Evolutionary conservation across 2,329 filamentous ascomycete genomes (phyloP).

Genomic region (Fonsecaea pugnacius): DNA sequence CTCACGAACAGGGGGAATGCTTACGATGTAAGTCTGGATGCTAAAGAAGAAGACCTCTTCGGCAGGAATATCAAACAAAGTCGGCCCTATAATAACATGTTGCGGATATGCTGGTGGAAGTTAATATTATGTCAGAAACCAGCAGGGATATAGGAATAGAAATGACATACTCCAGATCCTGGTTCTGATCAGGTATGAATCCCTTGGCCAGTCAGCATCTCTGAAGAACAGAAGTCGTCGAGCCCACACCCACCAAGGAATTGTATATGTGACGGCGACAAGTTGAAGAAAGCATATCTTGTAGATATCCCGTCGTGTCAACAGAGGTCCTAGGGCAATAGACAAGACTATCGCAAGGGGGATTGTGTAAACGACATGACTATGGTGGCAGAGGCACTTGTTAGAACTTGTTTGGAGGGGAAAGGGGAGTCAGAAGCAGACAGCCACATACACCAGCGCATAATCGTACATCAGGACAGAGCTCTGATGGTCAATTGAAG

Average conservation of each 20-base stretch:
- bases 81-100: slow-evolving; percentile 66
- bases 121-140: slow-evolving; percentile 20
- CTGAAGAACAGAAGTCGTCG: neutral
- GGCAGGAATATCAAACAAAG: slow-evolving; percentile 66
- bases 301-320: slow-evolving; percentile 65
- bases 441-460: slow-evolving; percentile 61
- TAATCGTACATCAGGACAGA: slow-evolving; percentile 52
- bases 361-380: slow-evolving; percentile 70
- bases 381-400: slow-evolving; percentile 40
- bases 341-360: slow-evolving; percentile 65
- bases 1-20: slow-evolving; percentile 17
- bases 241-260: slow-evolving; percentile 61
- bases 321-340: slow-evolving; percentile 63
- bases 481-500: neutral
- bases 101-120: slow-evolving; percentile 62
- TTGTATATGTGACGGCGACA: slow-evolving; percentile 69
- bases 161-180: slow-evolving; percentile 62
- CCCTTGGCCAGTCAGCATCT: slow-evolving; percentile 41
- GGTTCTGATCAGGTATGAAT: slow-evolving; percentile 72
- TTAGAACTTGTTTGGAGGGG: slow-evolving; percentile 1
- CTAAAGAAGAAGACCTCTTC: slow-evolving; percentile 80
- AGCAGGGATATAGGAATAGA: neutral
- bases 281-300: slow-evolving; percentile 65
- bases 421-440: slow-evolving; percentile 31
- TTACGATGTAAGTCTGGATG: slow-evolving; percentile 70